Evolutionary conservation across 225 moss, liverwort and hornwort genomes (phyloP), one percentile per base, ranked within the genome.

Genomic region (Bryoerythrophyllum caledonicum): DNA sequence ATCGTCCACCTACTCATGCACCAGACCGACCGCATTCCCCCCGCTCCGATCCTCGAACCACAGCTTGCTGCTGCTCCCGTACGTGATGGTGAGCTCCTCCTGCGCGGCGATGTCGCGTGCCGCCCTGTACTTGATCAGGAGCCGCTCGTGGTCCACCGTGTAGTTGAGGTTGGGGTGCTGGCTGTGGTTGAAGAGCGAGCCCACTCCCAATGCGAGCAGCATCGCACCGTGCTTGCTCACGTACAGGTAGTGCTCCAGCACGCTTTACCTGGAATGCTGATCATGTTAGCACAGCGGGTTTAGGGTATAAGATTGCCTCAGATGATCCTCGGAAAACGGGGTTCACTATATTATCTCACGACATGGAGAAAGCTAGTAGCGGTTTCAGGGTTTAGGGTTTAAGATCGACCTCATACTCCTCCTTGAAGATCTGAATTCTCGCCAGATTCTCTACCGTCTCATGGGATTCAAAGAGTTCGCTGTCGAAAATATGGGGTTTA

Each of bases 161-260:
- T 81, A 91, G 54, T 74, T 79, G 26, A 91, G 71, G 60, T 91
- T 91, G 43, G 89, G 89, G 30, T 76, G 66, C 57, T 77, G 78
- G 53, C 87, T 84, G 61, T 89, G 89, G 72, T 91, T 91, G 85
- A 89, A 85, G 68, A 89, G 84, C 27, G 89, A 87, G 13, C 85
- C 89, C 43, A 87, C 60, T 9, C 91, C 91, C 38, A 89, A 78
- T 46, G 87, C 82, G 73, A 89, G 67, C 64, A 87, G 76, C 89
- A 89, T 91, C 64, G 78, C 83, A 35, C 89, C 89, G 16, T 83
- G 67, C 74, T 77, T 80, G 57, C 83, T 80, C 53, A 86, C 83
- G 37, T 61, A 86, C n/a, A 86, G 80, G 49, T 86, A 86, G 75
- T 86, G 80, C 80, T 86, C 77, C 19, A 86, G 65, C 27, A 83